phyloP scores from a whole-genome alignment of 2,329 filamentous ascomycete genomes.

The Penicillium fuscoglaucum region DNA sequence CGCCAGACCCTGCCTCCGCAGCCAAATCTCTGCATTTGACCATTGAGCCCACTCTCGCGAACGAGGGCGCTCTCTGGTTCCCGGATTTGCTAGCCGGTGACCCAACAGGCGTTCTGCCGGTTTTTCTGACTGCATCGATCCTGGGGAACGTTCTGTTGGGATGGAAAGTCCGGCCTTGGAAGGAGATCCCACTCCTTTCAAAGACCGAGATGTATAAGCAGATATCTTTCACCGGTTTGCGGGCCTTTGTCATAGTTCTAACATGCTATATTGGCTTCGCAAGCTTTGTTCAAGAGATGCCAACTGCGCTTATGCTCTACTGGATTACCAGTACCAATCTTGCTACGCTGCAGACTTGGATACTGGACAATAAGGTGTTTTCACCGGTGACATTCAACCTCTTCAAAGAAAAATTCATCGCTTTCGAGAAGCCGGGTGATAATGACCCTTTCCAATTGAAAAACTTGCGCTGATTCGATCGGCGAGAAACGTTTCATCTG shows the following conservation, averaged over 20 bases:
- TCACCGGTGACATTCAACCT: slow-evolving; percentile 31
- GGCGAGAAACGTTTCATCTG: not conserved
- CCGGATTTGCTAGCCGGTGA: slow-evolving; percentile 57
- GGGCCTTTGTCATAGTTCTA: slow-evolving; percentile 37
- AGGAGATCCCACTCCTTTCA: slow-evolving; percentile 30
- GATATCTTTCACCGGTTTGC: slow-evolving; percentile 29
- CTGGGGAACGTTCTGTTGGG: slow-evolving; percentile 48
- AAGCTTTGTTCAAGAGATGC: slow-evolving; percentile 38
- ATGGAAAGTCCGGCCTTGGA: slow-evolving; percentile 27
- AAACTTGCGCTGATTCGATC: slow-evolving; percentile 12
- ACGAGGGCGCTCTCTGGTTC: slow-evolving; percentile 63
- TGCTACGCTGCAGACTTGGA: slow-evolving; percentile 42
- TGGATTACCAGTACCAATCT: slow-evolving; percentile 50
- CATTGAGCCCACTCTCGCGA: slow-evolving; percentile 53
- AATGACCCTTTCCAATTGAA: slow-evolving; percentile 19
- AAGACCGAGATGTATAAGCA: slow-evolving; percentile 28
- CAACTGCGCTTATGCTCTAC: slow-evolving; percentile 50
- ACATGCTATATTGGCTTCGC: slow-evolving; percentile 42
- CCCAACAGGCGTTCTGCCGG: slow-evolving; percentile 51
- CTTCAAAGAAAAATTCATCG: slow-evolving; percentile 38
- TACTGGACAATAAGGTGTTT: slow-evolving; percentile 45
- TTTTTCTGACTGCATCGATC: slow-evolving; percentile 51
- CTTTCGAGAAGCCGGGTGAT: slow-evolving; percentile 13
- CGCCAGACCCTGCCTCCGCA: slow-evolving; percentile 12
- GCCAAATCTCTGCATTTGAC: slow-evolving; percentile 26